Evolutionary conservation across 208 protist species (phyloP).

Genomic region (Vickermania ingenoplastis): DNA sequence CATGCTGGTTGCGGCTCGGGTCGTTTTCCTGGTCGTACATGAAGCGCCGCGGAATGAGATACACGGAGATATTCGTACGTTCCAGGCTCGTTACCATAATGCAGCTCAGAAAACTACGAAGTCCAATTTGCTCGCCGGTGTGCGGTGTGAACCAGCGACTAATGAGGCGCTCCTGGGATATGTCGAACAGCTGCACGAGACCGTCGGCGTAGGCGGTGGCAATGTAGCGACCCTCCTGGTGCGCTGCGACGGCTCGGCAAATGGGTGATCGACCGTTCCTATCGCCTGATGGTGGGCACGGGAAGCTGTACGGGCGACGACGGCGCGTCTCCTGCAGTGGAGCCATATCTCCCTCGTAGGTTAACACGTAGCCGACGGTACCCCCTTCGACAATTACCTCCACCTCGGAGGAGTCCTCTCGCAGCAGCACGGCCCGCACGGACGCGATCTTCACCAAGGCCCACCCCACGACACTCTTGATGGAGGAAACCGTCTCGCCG

Average conservation of each 20-base stretch:
- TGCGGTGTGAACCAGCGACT: neutral
- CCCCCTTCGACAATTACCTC: neutral
- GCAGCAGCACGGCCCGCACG: neutral
- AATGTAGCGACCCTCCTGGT: constrained; percentile 17
- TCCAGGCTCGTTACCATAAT: neutral
- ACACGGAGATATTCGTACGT: neutral
- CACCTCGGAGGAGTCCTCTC: neutral
- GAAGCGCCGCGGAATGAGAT: constrained; percentile 1
- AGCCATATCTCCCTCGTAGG: neutral
- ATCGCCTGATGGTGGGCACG: neutral
- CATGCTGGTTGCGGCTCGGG: too few species aligned
- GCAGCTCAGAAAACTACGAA: neutral
- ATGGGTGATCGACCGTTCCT: neutral
- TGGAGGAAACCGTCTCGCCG: neutral
- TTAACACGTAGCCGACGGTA: neutral
- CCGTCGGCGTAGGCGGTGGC: constrained; percentile 54
- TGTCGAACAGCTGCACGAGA: constrained; percentile 72
- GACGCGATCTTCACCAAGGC: neutral
- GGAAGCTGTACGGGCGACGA: neutral
- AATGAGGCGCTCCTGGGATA: neutral
- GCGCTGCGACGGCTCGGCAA: constrained; percentile 10
- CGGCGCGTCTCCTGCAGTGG: neutral
- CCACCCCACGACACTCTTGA: neutral
- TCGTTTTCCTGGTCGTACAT: neutral
- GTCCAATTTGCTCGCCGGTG: neutral